Conservation (phyloP, 2,329 filamentous ascomycete genomes). For the Ophiostoma pallidulum region DNA sequence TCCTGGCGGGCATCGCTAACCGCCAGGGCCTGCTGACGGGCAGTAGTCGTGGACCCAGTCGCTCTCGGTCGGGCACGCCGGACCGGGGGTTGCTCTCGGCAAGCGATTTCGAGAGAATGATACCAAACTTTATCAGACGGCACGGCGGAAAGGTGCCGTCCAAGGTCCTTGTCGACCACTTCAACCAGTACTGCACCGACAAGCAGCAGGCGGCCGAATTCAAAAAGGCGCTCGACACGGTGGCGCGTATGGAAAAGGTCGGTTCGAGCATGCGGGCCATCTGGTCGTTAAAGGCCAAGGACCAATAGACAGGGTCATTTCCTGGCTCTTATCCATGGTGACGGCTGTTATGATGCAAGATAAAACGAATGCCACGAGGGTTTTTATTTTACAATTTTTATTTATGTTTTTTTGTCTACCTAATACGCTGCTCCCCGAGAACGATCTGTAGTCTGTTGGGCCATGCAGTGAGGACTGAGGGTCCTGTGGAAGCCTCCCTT, state of each 20-base stretch:
- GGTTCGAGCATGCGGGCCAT: slow-evolving; percentile 44
- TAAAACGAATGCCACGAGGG: background rate
- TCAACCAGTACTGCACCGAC: slow-evolving; percentile 68
- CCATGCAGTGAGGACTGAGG: background rate
- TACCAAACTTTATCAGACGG: slow-evolving; percentile 66
- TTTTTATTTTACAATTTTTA: slow-evolving; percentile 8
- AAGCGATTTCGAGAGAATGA: slow-evolving; percentile 60
- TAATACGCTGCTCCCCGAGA: background rate
- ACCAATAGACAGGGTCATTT: slow-evolving; percentile 12
- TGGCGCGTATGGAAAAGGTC: slow-evolving; percentile 60
- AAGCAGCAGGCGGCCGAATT: slow-evolving; percentile 65
- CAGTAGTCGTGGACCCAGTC: slow-evolving; percentile 14
- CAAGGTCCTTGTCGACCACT: slow-evolving; percentile 83
- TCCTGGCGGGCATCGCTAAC: slow-evolving; percentile 48
- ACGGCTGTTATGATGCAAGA: background rate
- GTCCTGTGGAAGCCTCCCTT: background rate
- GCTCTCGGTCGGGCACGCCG: slow-evolving; percentile 38
- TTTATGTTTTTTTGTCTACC: background rate
- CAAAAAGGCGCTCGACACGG: slow-evolving; percentile 65
- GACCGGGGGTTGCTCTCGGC: slow-evolving; percentile 31
- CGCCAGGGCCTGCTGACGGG: slow-evolving; percentile 44
- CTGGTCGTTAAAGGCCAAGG: slow-evolving; percentile 38
- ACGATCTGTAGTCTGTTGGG: background rate
- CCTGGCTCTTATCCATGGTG: too few species aligned
- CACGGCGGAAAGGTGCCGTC: slow-evolving; percentile 73